These are phyloP conservation scores for Pseudomonodictys pantanalensis DNA, from an alignment of 495 filamentous ascomycete genomes.

Conservation along the genomic window DNA sequence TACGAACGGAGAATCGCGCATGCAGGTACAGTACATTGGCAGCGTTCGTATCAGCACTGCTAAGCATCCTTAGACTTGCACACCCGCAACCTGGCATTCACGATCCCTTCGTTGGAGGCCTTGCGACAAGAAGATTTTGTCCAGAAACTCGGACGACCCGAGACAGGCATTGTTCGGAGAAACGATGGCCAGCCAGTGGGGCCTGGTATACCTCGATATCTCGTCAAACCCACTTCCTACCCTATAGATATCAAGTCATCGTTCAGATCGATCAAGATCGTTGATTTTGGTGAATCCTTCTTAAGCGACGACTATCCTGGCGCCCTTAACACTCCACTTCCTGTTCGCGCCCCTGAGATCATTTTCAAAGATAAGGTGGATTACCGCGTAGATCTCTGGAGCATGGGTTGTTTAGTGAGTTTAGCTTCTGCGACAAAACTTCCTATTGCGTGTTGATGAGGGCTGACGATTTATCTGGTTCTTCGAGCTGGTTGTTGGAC, in stretches of 20 bases:
- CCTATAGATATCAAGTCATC: background rate
- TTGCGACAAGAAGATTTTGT: background rate
- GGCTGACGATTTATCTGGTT: background rate
- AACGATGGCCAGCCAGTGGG: background rate
- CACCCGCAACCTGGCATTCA: background rate
- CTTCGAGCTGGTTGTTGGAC: background rate
- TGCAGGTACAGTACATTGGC: background rate
- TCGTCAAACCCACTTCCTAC: background rate
- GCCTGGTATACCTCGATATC: background rate
- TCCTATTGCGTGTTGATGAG: background rate
- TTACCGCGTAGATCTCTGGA: conserved; percentile 48
- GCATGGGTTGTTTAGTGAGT: conserved; percentile 45
- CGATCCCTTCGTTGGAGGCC: background rate
- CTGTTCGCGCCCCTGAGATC: conserved; percentile 45
- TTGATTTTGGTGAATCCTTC: conserved; percentile 50
- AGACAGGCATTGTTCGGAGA: background rate
- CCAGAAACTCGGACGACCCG: background rate
- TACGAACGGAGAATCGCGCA: background rate
- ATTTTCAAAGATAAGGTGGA: conserved; percentile 46
- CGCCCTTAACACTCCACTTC: conserved; percentile 41
- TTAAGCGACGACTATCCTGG: conserved; percentile 30
- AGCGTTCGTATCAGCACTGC: background rate
- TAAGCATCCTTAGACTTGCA: background rate
- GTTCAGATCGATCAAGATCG: conserved; percentile 25
- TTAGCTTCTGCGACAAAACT: background rate